These are phyloP conservation scores for Hypoxylon sp. DNA, from an alignment of 2,329 filamentous ascomycete species.

Conservation along the genomic window DNA sequence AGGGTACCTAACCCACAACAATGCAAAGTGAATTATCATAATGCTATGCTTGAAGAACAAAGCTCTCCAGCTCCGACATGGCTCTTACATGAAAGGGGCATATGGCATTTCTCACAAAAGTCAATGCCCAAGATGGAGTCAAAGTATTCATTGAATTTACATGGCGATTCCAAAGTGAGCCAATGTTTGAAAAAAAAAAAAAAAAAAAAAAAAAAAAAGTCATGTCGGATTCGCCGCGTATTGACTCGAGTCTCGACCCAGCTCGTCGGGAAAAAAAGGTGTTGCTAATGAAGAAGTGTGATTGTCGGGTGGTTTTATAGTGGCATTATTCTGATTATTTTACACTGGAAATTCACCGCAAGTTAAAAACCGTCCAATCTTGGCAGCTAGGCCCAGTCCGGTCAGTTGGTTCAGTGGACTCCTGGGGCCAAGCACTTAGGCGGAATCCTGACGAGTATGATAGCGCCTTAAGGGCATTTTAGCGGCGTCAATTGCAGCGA, in stretches of 20 bases:
- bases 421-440: conserved; percentile 8
- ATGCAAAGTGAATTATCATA: conserved; percentile 10
- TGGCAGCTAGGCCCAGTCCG: conserved; percentile 34
- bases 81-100: neutral
- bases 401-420: conserved; percentile 20
- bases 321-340: neutral
- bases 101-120: neutral
- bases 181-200: conserved; percentile 18
- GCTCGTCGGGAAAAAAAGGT: conserved; percentile 9
- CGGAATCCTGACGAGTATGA: conserved; percentile 6
- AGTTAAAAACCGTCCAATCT: conserved; percentile 17
- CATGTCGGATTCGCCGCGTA: conserved; percentile 36
- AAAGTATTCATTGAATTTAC: conserved; percentile 10
- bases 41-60: conserved; percentile 10
- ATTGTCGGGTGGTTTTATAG: neutral
- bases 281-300: neutral
- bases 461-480: conserved; percentile 5
- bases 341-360: conserved; percentile 13
- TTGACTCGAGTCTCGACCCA: conserved; percentile 30
- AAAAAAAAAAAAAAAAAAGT: conserved; percentile 34
- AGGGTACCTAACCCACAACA: conserved; percentile 1
- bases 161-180: conserved; percentile 2
- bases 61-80: neutral
- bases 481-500: conserved; percentile 20
- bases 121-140: too few relatives aligned